Percentiles rank a stretch among this genome's conserved stretches.
phyloP scores from a whole-genome alignment of 768 basidiomycete genomes.

The Suillus subluteus region DNA sequence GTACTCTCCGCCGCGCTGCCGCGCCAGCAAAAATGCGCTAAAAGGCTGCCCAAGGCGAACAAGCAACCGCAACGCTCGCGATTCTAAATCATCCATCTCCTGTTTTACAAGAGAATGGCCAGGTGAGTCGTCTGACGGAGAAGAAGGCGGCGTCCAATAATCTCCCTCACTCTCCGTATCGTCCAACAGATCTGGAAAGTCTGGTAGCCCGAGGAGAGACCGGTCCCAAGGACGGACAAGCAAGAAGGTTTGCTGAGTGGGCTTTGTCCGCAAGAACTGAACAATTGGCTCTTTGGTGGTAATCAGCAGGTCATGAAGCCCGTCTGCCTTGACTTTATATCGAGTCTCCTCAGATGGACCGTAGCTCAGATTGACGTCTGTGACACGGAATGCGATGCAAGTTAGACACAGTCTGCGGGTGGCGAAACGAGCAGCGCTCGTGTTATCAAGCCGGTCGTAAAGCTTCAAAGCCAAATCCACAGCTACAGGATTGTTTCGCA shows the following conservation, averaged over 20 bases:
- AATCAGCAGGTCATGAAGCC: not conserved
- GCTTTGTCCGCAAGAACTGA: not conserved
- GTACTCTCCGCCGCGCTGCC: too few species aligned
- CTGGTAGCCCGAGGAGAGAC: not conserved
- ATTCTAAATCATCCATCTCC: too few species aligned
- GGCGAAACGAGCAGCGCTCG: not conserved
- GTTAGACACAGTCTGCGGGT: not conserved
- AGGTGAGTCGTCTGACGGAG: too few species aligned
- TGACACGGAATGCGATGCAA: slow-evolving; percentile 19
- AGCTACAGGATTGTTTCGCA: not conserved
- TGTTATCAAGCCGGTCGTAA: not conserved
- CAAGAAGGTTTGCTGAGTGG: not conserved
- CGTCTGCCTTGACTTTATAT: not conserved
- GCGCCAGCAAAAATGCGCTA: too few species aligned
- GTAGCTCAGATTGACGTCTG: not conserved
- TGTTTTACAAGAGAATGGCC: too few species aligned
- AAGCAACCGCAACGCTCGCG: too few species aligned
- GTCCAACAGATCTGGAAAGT: not conserved
- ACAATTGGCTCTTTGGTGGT: not conserved
- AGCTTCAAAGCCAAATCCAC: not conserved
- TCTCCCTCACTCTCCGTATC: not conserved
- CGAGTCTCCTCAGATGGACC: too few species aligned
- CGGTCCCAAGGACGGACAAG: not conserved
- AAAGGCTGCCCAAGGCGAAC: too few species aligned
- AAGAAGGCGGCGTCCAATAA: too few species aligned